Conservation (phyloP, 441 rosid species). For the Flueggea neowawraea region DNA sequence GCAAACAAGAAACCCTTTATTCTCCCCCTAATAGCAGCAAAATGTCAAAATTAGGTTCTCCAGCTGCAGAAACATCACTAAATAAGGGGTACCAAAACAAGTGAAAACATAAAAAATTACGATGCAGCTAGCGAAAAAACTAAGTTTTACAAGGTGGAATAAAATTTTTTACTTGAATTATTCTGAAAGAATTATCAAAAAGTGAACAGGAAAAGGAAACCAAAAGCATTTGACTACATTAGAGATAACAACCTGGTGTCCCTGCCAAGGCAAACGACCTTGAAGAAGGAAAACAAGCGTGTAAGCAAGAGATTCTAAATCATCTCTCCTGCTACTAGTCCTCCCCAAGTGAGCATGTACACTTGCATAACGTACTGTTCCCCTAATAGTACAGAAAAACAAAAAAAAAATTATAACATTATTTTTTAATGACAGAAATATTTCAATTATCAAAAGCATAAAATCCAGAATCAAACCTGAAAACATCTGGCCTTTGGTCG, state of each 20-base stretch:
- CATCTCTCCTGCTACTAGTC: slow-evolving; percentile 72
- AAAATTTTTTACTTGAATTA: too few relatives aligned
- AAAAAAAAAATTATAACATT: background rate
- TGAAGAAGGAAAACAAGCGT: slow-evolving; percentile 62
- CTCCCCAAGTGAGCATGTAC: slow-evolving; percentile 75
- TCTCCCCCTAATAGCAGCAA: slow-evolving; percentile 46
- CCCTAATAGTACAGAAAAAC: slow-evolving; percentile 28
- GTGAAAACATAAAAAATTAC: too few relatives aligned
- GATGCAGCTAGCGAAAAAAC: too few relatives aligned
- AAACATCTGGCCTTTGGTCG: slow-evolving; percentile 72
- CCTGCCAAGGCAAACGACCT: slow-evolving; percentile 77
- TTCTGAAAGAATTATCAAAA: too few relatives aligned
- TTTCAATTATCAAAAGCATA: background rate
- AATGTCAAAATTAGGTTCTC: background rate
- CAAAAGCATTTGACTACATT: background rate
- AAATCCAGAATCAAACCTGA: slow-evolving; percentile 35
- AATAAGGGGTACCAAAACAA: too few relatives aligned
- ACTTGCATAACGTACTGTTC: slow-evolving; percentile 71
- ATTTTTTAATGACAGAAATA: too few relatives aligned
- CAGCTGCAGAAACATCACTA: background rate
- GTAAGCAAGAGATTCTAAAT: slow-evolving; percentile 71
- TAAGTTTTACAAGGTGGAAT: too few relatives aligned
- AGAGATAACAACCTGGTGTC: slow-evolving; percentile 40
- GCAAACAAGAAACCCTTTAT: slow-evolving; percentile 61
- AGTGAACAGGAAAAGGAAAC: background rate